Evolutionary conservation across 257 asterid genomes (phyloP).

Genomic region (Agastache rugosa): DNA sequence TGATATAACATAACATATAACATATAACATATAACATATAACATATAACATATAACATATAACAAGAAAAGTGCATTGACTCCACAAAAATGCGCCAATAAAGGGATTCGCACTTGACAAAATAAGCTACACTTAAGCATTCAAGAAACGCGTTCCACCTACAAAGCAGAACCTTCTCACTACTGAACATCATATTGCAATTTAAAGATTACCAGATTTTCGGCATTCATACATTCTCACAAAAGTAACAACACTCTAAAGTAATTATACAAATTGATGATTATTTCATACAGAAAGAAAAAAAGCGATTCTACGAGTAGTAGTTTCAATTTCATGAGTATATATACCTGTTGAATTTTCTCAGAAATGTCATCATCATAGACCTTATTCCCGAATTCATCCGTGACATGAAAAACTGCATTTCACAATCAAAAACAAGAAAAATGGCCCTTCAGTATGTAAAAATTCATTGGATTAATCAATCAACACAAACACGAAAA

Average conservation of each 20-base stretch:
- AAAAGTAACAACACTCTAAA: not conserved
- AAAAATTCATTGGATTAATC: slow-evolving; percentile 6
- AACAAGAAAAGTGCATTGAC: slow-evolving; percentile 5
- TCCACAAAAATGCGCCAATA: not conserved
- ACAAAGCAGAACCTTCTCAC: slow-evolving; percentile 22
- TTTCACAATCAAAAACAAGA: slow-evolving; percentile 21
- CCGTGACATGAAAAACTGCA: slow-evolving; percentile 92
- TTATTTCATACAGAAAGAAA: not conserved
- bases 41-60: not conserved
- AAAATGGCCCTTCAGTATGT: slow-evolving; percentile 11
- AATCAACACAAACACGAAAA: not conserved
- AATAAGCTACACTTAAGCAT: slow-evolving; percentile 4
- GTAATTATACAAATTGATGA: not conserved
- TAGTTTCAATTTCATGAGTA: not conserved
- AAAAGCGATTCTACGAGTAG: not conserved
- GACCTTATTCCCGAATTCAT: slow-evolving; percentile 75
- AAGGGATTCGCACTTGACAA: slow-evolving; percentile 5
- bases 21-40: not conserved
- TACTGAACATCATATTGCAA: not conserved
- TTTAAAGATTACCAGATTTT: not conserved
- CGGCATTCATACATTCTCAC: slow-evolving; percentile 3
- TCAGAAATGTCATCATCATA: slow-evolving; percentile 61
- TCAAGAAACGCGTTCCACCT: slow-evolving; percentile 15
- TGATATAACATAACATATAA: not conserved
- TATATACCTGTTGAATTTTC: slow-evolving; percentile 70